Evolutionary conservation across 495 filamentous ascomycete genomes (phyloP), one percentile per base, ranked within the genome.

Genomic region (Neurospora tetraspora): DNA sequence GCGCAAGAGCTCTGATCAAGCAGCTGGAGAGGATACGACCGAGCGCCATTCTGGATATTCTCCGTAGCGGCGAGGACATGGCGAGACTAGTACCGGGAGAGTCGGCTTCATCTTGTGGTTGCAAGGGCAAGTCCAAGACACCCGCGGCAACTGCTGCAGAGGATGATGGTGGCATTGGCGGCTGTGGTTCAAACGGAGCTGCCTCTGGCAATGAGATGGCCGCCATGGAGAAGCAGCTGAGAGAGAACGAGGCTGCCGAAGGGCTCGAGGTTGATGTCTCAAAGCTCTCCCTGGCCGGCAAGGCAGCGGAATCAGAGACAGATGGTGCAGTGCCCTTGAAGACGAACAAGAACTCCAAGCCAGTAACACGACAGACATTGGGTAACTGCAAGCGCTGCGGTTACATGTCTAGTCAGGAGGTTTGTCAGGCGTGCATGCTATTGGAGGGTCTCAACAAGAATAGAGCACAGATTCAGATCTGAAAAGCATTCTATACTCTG

Each of bases 51-150:
- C 78, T 99, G 69, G 96, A 99, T 82, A 91, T 99, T 75, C 94
- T 99, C 40, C 88, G 90, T 72, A 97, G 94, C 78, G 96, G 96
- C 11, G 94, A 98, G 81, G 96, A 98, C 74, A 98, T 99, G 92
- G 95, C 94, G 10, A 89, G 85, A 73, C 84, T 98, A 36, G 93
- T 97, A 3, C 94, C 94, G 0, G 84, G 83, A 27, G 88, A 88
- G 53, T 53, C 77, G 4, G 69, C 73, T 42, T 79, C 80, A 12
- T 73, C 80, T 2, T 84, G 82, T 59, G 74, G 70, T 70, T 85
- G 83, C 74, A 80, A 81, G 53, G 80, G 78, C 20, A 79, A 79
- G 47, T 20, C 65, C 68, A 76, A 76, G 61, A 68, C 45, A 86
- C 82, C 34, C 86, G 68, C 75, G 8, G 72, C 77, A 39, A 81